Conservation (phyloP, 495 filamentous ascomycete genomes). For the Hyaloscypha hepaticicola region DNA sequence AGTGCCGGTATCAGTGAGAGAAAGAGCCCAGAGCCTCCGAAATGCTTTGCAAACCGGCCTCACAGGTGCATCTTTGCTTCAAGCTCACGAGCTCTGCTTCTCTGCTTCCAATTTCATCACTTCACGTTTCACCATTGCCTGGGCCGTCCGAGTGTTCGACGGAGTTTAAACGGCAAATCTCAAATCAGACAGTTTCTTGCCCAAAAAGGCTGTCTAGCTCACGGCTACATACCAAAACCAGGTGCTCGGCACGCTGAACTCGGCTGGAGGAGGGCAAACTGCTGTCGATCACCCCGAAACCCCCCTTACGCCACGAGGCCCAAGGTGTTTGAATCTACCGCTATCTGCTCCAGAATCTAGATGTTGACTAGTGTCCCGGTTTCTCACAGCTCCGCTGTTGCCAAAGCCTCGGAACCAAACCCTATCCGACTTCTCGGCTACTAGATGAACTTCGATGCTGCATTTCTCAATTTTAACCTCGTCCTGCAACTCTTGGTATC, state of each 20-base stretch:
- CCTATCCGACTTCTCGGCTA: background rate
- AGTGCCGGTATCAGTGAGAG: background rate
- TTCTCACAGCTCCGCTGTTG: background rate
- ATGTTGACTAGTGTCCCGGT: background rate
- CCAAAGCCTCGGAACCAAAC: background rate
- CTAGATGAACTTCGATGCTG: background rate
- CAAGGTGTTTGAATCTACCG: background rate
- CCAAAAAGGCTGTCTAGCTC: background rate
- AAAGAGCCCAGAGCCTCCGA: background rate
- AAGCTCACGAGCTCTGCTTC: background rate
- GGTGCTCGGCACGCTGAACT: background rate
- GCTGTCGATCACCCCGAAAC: too few relatives aligned
- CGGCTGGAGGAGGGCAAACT: too few relatives aligned
- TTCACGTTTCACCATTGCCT: background rate
- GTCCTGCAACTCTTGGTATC: background rate
- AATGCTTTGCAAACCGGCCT: background rate
- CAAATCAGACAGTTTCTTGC: background rate
- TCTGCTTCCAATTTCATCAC: background rate
- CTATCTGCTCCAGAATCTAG: background rate
- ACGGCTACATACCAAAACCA: background rate
- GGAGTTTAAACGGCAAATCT: background rate
- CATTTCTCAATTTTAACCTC: background rate
- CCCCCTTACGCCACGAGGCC: background rate
- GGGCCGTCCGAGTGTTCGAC: background rate
- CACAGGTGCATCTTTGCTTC: background rate